phyloP scores from a whole-genome alignment of 768 basidiomycete species.

The Auriculariales sp. region DNA sequence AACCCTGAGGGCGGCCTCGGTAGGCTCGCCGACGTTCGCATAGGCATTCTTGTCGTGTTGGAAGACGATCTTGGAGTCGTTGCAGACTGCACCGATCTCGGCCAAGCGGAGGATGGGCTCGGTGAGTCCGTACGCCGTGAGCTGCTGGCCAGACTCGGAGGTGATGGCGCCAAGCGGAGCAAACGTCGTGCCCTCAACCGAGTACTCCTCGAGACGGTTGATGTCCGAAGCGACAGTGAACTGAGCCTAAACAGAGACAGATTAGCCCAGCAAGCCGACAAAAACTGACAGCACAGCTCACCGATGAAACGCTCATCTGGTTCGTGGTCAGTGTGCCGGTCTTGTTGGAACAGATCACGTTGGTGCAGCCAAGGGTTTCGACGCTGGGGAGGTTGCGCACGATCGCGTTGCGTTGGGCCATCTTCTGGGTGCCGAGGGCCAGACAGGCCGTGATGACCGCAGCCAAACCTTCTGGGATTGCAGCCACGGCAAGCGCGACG shows the following conservation, averaged over 20 bases:
- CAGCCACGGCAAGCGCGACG: constrained; percentile 95
- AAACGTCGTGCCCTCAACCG: constrained; percentile 86
- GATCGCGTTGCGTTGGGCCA: constrained; percentile 98
- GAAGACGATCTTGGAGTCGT: constrained; percentile 85
- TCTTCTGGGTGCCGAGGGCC: constrained; percentile 94
- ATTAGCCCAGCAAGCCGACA: too few relatives aligned
- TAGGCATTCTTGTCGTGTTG: constrained; percentile 69
- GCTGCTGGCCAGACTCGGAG: constrained; percentile 35
- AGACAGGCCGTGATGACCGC: constrained; percentile 96
- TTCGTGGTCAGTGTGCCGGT: constrained; percentile 93
- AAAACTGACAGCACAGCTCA: too few relatives aligned
- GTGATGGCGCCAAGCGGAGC: constrained; percentile 68
- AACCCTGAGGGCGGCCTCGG: constrained; percentile 91
- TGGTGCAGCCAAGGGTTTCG: constrained; percentile 94
- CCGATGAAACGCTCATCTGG: constrained; percentile 89
- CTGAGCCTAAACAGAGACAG: too few relatives aligned
- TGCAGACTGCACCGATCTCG: constrained; percentile 84
- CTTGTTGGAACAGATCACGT: constrained; percentile 98
- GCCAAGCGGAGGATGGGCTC: constrained; percentile 71
- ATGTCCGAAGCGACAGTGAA: constrained; percentile 54
- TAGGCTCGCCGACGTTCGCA: constrained; percentile 85
- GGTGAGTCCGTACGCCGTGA: constrained; percentile 23
- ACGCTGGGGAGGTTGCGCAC: constrained; percentile 93
- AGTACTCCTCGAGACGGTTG: constrained; percentile 45
- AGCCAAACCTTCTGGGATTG: constrained; percentile 96